A percentile compares a stretch with the other conserved stretches of the same genome.
These are phyloP conservation scores for Brassica juncea DNA, from an alignment of 345 rosid genomes.

Conservation along the genomic window DNA sequence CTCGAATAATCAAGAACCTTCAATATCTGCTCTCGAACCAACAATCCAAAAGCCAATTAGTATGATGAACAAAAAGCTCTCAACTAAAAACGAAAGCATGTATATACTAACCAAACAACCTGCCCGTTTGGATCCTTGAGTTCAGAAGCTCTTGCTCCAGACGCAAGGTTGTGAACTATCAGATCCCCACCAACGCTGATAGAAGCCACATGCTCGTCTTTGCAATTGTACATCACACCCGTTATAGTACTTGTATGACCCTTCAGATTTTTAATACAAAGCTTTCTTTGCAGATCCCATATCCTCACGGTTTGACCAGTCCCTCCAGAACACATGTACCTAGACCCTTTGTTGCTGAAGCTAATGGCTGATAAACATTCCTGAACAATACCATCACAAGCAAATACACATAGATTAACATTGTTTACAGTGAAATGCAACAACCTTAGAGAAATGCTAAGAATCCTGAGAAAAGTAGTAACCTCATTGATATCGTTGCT, in stretches of 20 bases:
- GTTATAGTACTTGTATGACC: slow-evolving; percentile 88
- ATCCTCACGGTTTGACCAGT: slow-evolving; percentile 86
- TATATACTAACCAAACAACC: slow-evolving; percentile 62
- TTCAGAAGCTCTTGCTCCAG: slow-evolving; percentile 84
- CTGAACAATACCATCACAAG: slow-evolving; percentile 46
- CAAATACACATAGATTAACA: neutral
- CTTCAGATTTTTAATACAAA: slow-evolving; percentile 89
- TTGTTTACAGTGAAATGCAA: neutral
- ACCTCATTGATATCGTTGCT: slow-evolving; percentile 69
- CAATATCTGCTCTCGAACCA: slow-evolving; percentile 82
- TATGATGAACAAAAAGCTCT: slow-evolving; percentile 22
- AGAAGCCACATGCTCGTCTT: slow-evolving; percentile 97
- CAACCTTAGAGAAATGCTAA: neutral
- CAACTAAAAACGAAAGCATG: slow-evolving; percentile 6
- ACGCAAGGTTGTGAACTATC: slow-evolving; percentile 92
- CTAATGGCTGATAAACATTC: slow-evolving; percentile 79
- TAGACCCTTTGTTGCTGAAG: slow-evolving; percentile 87
- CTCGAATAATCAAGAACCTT: slow-evolving; percentile 97
- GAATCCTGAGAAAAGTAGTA: slow-evolving; percentile 6
- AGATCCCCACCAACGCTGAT: slow-evolving; percentile 86
- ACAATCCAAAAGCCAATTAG: slow-evolving; percentile 41
- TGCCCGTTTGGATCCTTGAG: slow-evolving; percentile 91
- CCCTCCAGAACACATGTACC: slow-evolving; percentile 96
- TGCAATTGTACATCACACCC: slow-evolving; percentile 90
- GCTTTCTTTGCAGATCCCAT: slow-evolving; percentile 95